Evolutionary conservation across 1,284 basidiomycete genomes (phyloP), one percentile per base, ranked within the genome.

Genomic region (Pyrrhoderma lamaoense): DNA sequence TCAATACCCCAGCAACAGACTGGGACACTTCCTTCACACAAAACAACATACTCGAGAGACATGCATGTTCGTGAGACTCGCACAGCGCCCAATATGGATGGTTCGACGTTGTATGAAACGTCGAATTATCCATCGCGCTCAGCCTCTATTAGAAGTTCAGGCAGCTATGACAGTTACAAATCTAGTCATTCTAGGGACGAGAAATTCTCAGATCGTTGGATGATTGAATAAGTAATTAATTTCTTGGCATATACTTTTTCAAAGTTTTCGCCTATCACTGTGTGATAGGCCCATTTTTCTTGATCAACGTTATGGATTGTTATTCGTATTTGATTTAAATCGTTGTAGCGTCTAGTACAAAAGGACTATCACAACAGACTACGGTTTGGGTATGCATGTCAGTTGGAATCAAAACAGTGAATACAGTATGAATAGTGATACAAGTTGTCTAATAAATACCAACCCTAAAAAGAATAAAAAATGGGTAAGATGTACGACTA

Each of bases 181-280:
- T 18, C 52, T 0, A 34, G 27, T 4, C 13, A 43, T 40, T 22
- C n/a, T 8, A 40, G 53, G 13, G 34, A 19, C 39, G 49, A 51
- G 16, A 43, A 47, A 4, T 40, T 37, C 21, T 42, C 50, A 27
- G 58, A 56, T 37, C 57, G 59, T 27, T 62, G 59, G 60, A 56
- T 60, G 36, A 60, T 62, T 19, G 59, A 60, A 49, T 60, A 42
- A 57, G 40, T 5, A 22, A 22, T 40, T 16, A 22, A n/a, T 14
- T 22, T 40, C n/a, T 7, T 42, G 47, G 22, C 14, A 19, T 43
- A 2, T 8, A 31, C 35, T 22, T 34, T 36, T 23, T 46, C 46
- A 13, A 31, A 35, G 42, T 40, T 42, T 25, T 49, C 23, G 13
- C 8, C n/a, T 39, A 40, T 49, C 53, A 55, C 45, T 22, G 53